Conservation (phyloP, 345 rosid genomes). For the Turritis glabra region DNA sequence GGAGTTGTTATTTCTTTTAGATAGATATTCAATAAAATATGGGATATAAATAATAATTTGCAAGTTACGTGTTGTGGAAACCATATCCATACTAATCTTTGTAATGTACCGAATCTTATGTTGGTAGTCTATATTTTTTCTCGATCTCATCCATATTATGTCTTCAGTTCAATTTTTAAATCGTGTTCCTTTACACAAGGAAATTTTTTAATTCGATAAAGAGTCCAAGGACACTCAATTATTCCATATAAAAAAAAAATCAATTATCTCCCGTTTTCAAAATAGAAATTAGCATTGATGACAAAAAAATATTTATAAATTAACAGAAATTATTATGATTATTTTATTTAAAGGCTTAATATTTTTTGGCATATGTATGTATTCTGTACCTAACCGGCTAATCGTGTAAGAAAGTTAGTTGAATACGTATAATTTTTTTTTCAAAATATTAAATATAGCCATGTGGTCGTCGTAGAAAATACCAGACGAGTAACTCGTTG, state of each 20-base stretch:
- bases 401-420: neutral
- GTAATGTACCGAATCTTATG: constrained; percentile 2
- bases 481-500: constrained; percentile 5
- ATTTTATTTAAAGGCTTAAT: neutral
- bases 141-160: constrained; percentile 9
- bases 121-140: neutral
- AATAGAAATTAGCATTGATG: neutral
- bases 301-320: no score
- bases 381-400: neutral
- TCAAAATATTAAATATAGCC: constrained; percentile 9
- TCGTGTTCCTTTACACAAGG: neutral
- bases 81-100: constrained; percentile 24
- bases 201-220: neutral
- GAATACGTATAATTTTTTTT: neutral
- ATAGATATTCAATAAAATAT: neutral
- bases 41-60: neutral
- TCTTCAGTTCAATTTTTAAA: neutral
- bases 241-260: neutral
- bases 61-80: constrained; percentile 20
- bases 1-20: constrained; percentile 19
- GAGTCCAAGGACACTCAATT: neutral
- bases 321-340: neutral
- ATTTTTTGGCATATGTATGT: neutral
- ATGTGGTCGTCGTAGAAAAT: constrained; percentile 20
- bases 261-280: neutral